These are phyloP conservation scores for Thermochaetoides thermophila DNA, from an alignment of 495 filamentous ascomycete species.

Conservation along the genomic window DNA sequence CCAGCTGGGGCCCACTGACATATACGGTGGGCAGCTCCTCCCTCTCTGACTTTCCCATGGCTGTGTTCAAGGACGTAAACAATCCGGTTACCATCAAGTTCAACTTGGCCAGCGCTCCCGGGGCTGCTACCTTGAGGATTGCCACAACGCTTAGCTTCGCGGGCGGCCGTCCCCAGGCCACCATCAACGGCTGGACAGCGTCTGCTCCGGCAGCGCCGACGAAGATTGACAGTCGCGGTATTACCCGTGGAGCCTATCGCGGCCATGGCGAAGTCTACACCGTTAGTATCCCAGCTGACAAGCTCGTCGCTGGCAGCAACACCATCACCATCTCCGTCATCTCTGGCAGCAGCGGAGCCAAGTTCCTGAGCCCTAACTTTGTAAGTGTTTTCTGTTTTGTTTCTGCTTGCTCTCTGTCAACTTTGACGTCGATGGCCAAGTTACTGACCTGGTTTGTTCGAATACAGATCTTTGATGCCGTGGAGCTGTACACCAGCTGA, in stretches of 20 bases:
- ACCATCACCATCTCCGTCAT: slow-evolving; percentile 47
- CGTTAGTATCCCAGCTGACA: slow-evolving; percentile 38
- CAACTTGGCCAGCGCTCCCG: slow-evolving; percentile 33
- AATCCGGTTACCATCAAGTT: slow-evolving; percentile 47
- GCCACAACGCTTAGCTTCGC: slow-evolving; percentile 50
- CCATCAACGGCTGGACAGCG: slow-evolving; percentile 36
- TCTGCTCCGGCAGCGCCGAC: slow-evolving; percentile 38
- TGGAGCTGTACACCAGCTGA: slow-evolving; percentile 31
- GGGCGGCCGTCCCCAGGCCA: slow-evolving; percentile 33
- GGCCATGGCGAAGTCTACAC: slow-evolving; percentile 48
- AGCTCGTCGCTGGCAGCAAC: slow-evolving; percentile 42
- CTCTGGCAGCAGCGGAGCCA: slow-evolving; percentile 41
- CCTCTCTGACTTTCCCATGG: slow-evolving; percentile 47
- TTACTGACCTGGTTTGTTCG: no score
- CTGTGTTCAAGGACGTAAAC: slow-evolving; percentile 46
- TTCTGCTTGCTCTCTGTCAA: no score
- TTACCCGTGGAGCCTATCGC: slow-evolving; percentile 49
- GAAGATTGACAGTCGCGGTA: slow-evolving; percentile 49
- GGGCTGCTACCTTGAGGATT: slow-evolving; percentile 42
- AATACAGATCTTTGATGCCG: slow-evolving; percentile 40
- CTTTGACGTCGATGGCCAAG: no score
- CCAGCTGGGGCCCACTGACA: slow-evolving; percentile 40
- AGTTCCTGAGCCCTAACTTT: slow-evolving; percentile 44
- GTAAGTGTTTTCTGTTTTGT: slow-evolving; percentile 29
- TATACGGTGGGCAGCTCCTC: slow-evolving; percentile 42